Evolutionary conservation across 495 filamentous ascomycete genomes (phyloP).

Genomic region (Penicillium daleae): DNA sequence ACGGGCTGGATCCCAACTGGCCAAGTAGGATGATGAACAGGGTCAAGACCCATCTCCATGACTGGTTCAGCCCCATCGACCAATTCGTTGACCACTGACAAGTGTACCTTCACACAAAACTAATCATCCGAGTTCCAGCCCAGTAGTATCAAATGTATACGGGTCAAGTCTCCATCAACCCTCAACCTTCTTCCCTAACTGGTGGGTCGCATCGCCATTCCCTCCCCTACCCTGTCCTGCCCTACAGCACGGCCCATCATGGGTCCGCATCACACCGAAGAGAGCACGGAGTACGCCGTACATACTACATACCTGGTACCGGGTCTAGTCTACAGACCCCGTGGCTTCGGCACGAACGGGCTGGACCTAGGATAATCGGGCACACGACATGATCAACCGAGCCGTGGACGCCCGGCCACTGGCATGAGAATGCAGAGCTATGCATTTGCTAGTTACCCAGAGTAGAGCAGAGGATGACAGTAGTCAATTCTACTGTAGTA

Average conservation of each 20-base stretch:
- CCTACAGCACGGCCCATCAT: background rate
- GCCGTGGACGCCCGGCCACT: background rate
- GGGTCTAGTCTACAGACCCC: too few species aligned
- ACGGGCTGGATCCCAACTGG: background rate
- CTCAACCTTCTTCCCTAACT: background rate
- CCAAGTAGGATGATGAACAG: background rate
- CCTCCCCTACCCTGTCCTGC: background rate
- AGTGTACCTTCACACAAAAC: background rate
- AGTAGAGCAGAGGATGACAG: too few species aligned
- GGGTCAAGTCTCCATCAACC: background rate
- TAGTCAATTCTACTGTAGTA: too few species aligned
- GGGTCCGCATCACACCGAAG: background rate
- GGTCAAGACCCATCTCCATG: background rate
- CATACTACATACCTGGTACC: background rate
- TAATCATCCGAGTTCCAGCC: background rate
- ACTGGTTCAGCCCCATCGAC: background rate
- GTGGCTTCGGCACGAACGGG: conserved; percentile 2
- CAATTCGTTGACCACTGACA: background rate
- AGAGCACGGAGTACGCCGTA: background rate
- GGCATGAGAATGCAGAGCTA: conserved; percentile 3
- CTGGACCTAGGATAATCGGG: background rate
- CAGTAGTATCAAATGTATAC: background rate
- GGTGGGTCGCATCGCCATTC: background rate
- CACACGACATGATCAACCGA: background rate
- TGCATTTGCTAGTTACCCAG: background rate